These are phyloP conservation scores for Myriosclerotinia duriaeana DNA, from an alignment of 2,329 filamentous ascomycete species.

Conservation along the genomic window DNA sequence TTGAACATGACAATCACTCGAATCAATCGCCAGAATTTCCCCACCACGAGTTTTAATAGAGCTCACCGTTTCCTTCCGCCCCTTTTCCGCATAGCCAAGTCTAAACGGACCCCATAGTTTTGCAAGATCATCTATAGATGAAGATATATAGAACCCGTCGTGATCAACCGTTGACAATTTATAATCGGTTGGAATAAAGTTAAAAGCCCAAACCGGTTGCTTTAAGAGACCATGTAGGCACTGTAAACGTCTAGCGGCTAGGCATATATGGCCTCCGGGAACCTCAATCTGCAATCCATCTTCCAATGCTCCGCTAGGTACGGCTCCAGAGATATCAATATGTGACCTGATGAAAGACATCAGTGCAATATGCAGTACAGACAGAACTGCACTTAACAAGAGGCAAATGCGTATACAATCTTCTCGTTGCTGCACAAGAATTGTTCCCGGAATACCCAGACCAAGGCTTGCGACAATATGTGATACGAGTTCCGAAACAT, in stretches of 20 bases:
- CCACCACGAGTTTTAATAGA: constrained; percentile 7
- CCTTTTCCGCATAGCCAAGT: neutral
- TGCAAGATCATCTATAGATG: neutral
- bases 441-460: neutral
- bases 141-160: neutral
- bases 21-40: neutral
- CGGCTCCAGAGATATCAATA: neutral
- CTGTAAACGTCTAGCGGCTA: neutral
- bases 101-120: neutral
- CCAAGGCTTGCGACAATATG: constrained; percentile 2
- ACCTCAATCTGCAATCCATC: neutral
- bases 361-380: neutral
- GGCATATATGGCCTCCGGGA: neutral
- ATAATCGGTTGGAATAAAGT: neutral
- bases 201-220: neutral
- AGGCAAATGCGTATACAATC: neutral
- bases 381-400: neutral
- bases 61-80: neutral
- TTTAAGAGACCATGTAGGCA: neutral
- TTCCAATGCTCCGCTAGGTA: neutral
- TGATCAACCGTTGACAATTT: neutral
- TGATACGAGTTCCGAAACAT: neutral
- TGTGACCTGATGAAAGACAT: constrained; percentile 4
- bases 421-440: neutral
- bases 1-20: neutral